Percentiles rank a stretch among this genome's conserved stretches.
These are phyloP conservation scores for Stereum hirsutum DNA, from an alignment of 1,284 basidiomycete genomes.

Conservation along the genomic window DNA sequence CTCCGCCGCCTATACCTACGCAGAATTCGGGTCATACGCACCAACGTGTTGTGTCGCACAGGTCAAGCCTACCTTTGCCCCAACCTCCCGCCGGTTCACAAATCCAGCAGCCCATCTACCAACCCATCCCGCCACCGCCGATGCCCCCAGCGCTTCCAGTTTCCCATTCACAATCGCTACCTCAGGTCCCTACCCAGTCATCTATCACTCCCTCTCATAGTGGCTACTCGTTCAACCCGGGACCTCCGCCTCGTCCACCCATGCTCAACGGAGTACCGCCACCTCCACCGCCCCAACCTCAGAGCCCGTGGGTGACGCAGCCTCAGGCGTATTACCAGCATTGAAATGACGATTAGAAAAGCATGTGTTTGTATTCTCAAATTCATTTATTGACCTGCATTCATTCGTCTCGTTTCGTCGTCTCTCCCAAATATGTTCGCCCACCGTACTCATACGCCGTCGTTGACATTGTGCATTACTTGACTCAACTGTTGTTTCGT, in stretches of 20 bases:
- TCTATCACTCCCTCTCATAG: constrained; percentile 13
- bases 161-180: constrained; percentile 15
- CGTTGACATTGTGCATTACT: too few species aligned
- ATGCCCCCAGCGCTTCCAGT: constrained; percentile 22
- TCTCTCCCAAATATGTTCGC: too few species aligned
- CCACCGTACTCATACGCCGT: too few species aligned
- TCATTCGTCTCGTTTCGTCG: too few species aligned
- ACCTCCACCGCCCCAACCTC: too few species aligned
- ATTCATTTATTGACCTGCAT: too few species aligned
- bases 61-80: constrained; percentile 20
- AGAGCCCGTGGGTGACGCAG: too few species aligned
- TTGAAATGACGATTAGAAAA: too few species aligned
- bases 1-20: background rate
- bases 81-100: constrained; percentile 24
- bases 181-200: constrained; percentile 15
- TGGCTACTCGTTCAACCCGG: constrained; percentile 23
- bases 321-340: too few species aligned
- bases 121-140: constrained; percentile 24
- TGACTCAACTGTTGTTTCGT: too few species aligned
- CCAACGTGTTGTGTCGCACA: constrained; percentile 10
- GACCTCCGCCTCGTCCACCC: constrained; percentile 28
- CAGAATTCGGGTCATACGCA: background rate
- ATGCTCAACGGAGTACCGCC: too few species aligned
- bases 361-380: too few species aligned
- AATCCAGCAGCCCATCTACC: constrained; percentile 19